Base-by-base conservation (phyloP, 495 filamentous ascomycete genomes). In the Penicillium silybi region DNA sequence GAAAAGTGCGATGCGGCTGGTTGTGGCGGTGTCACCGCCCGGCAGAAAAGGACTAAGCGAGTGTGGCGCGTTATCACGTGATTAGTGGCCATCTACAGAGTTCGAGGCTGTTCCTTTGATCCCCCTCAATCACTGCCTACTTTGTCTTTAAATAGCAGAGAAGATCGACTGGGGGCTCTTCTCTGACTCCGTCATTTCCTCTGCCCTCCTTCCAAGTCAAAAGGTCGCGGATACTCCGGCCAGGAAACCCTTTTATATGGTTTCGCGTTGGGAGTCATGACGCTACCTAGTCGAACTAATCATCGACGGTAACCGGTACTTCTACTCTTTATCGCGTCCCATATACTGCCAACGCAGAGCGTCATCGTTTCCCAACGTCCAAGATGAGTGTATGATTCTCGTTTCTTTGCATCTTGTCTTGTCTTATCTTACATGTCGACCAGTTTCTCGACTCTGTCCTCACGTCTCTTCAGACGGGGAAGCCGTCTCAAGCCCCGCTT, bases 401-500 rank as follows among this genome's bases (percentile, higher is more conserved):
- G 19, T 48, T 13, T 32, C 17, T 27, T 40, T 20, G n/a, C 27
- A 41, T 35, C 25, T 7, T 19, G 26, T 48, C 11, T 37, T 27
- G 15, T 48, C 9, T 40, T 52, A 41, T 49, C 63, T 74, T 32
- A 76, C 50, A 23, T 35, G 18, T 47, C 32, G 9, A 19, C 10
- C 38, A 84, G 80, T 81, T 81, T 51, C 75, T 84, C 59, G 80
- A 80, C 59, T 83, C 80, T 19, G 71, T 82, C 23, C 72, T 82
- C 48, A 74, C 79, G 52, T 80, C 77, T 29, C 72, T 83, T 35
- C 70, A 74, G 62, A 73, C 73, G 62, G 77, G 71, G 39, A 69
- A 69, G 41, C 67, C 68, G 38, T 48, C 70, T 32, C 65, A 62
- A 27, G 46, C 62, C 16, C 64, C 67, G 15, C 53, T 68, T 17